Evolutionary conservation across 73 alveolate genomes (phyloP).

Genomic region (Tetrahymena elliotti): DNA sequence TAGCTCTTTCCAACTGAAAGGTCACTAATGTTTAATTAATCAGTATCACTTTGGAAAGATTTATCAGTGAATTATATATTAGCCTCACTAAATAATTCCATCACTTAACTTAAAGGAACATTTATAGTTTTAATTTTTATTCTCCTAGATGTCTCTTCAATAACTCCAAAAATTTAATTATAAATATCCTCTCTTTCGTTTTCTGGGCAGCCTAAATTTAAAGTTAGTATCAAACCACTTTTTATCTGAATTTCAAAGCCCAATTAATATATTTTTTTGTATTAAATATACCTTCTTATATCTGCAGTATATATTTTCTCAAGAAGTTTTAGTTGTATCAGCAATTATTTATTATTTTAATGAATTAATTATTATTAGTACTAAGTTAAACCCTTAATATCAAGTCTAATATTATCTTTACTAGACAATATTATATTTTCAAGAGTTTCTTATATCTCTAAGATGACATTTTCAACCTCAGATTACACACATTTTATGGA

Average conservation of each 20-base stretch:
- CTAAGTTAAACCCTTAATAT: no score
- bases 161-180: background rate
- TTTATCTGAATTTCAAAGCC: background rate
- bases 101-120: background rate
- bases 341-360: no score
- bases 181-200: background rate
- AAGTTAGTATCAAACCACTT: no score
- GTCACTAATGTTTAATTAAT: background rate
- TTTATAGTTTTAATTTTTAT: background rate
- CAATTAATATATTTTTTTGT: background rate
- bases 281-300: background rate
- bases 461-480: no score
- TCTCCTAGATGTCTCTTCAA: background rate
- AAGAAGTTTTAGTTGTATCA: background rate
- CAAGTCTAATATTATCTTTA: no score
- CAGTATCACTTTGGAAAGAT: background rate
- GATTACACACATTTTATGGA: background rate
- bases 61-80: no score
- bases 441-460: no score
- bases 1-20: background rate
- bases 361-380: no score
- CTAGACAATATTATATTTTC: no score
- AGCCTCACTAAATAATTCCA: background rate
- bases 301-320: background rate
- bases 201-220: background rate